Base-by-base conservation (phyloP, 306 rosid genomes). In the Potentilla sterilis region DNA sequence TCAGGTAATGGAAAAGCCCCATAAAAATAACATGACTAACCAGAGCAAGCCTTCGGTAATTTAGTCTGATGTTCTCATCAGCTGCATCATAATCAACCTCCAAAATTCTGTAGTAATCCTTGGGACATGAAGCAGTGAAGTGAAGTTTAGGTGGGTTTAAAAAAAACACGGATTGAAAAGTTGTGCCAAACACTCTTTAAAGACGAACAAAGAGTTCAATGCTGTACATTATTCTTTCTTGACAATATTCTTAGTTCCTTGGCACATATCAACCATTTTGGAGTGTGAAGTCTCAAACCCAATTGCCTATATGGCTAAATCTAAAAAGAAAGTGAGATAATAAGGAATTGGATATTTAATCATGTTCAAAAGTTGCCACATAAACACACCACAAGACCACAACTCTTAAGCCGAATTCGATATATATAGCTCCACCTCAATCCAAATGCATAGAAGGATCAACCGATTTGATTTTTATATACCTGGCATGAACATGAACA, bases 61-160 rank as follows among this genome's bases (percentile, higher is more conserved):
- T 88, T n/a, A 88, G 81, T 80, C 77, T 85, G 86, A 90, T 88
- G 32, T 58, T 85, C 74, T 90, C 96, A 72, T 90, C 92, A 14
- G 91, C 83, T 71, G 96, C 96, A 75, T 90, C 91, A 80, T 90
- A 90, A 52, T 76, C 86, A 85, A 90, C 89, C 92, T 88, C 96
- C 87, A 90, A 81, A 75, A 88, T 78, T 85, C 86, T 83, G 87
- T 90, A 90, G 78, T 81, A 86, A 81, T 90, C 92, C 92, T 90
- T 59, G 61, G 80, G 81, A 70, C 49, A 70, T 65, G 14, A 67
- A 85, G 46, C 32, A 73, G 40, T 28, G 28, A 57, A 77, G 62
- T 42, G 55, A 65, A 68, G 70, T 73, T 58, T 32, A 61, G 13
- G 15, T 35, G 37, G 28, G n/a, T n/a, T n/a, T n/a, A 46, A 67